Base-by-base conservation (phyloP, 2,329 filamentous ascomycete species). In the Cryphonectria radicalis region DNA sequence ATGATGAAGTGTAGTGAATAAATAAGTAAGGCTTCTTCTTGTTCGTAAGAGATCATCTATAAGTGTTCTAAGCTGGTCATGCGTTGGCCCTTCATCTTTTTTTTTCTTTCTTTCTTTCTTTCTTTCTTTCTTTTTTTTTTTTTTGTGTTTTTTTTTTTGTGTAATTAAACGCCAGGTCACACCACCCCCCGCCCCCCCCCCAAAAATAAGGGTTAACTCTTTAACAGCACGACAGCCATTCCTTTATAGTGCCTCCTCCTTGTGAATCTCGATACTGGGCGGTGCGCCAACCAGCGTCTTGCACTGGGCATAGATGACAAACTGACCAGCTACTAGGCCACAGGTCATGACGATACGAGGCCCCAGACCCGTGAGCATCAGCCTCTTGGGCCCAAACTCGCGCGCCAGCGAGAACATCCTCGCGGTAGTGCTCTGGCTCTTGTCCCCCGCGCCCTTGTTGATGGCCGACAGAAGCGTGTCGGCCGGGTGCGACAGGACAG, bases 401-500 rank as follows among this genome's bases (percentile, higher is more conserved):
- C 78, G 75, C 0, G 86, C 86, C 28, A 88, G 83, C 71, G 85
- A 80, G 76, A 86, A 84, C 85, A 87, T 87, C 67, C 85, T 79
- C 72, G 81, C 81, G n/a, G 85, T 84, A 25, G 83, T 81, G 62
- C 84, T 78, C 77, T 87, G 85, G 3, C 77, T 80, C 22, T 79
- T 79, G 75, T 87, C 84, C 1, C 86, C 86, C 0, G 84, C 84
- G 69, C 85, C 85, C 78, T 87, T 87, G 79, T 88, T 88, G 75
- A 87, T 87, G 68, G 86, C 86, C 0, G 85, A 87, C 35, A 87
- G 80, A 72, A 88, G 79, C 19, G 86, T 88, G 74, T 97, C 94
- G 74, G 94, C 94, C 55, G 94, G 94, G 81, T 97, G 94, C 53
- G 94, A 97, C 78, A 97, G 89, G 71, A 97, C 86, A 73, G 94